phyloP scores from a whole-genome alignment of 306 rosid species.

The Prunus persica region Prunus_persica_NCBIv2 NC_034009.1:4853501-4854000 shows the following conservation, averaged over 20 bases:
- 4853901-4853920: conserved; percentile 38
- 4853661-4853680: not conserved
- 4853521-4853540: not conserved
- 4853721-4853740: conserved; percentile 36
- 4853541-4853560: too few relatives aligned
- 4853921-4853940: conserved; percentile 2
- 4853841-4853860: not conserved
- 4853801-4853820: conserved; percentile 49
- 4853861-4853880: not conserved
- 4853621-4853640: conserved; percentile 70
- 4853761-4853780: conserved; percentile 33
- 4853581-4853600: not conserved
- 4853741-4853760: conserved; percentile 75
- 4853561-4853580: not conserved
- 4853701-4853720: conserved; percentile 19
- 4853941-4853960: conserved; percentile 18
- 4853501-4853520: conserved; percentile 65
- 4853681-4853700: not conserved
- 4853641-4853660: conserved; percentile 56
- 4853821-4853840: conserved; percentile 23
- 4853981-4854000: conserved; percentile 56
- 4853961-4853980: not conserved
- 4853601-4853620: not conserved
- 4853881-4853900: conserved; percentile 18
- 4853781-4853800: conserved; percentile 34